phyloP scores from a whole-genome alignment of 495 filamentous ascomycete genomes.

The Cercophora scortea region DNA sequence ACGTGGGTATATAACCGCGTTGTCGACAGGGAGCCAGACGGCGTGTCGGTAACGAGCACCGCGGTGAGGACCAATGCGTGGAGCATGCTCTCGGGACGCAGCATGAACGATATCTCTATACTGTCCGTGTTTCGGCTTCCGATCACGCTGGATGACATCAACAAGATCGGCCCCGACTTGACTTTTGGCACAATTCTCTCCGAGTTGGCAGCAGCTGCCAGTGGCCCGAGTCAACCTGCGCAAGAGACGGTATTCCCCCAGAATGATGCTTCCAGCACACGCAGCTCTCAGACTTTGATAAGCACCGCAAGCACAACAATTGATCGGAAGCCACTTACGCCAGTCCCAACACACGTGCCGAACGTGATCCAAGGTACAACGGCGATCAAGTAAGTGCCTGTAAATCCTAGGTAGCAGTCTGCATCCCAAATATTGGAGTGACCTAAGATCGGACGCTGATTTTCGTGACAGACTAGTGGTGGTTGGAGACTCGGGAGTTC shows the following conservation, averaged over 20 bases:
- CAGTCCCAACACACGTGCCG: too few species aligned
- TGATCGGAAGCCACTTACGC: too few species aligned
- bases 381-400: too few species aligned
- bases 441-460: too few species aligned
- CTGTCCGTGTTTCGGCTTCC: conserved; percentile 2
- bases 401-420: too few species aligned
- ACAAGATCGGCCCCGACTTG: not conserved
- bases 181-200: not conserved
- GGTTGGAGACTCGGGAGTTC: not conserved
- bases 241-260: not conserved
- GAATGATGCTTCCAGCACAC: not conserved
- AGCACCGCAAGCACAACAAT: too few species aligned
- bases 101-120: conserved; percentile 3
- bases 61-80: not conserved
- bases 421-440: too few species aligned
- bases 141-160: conserved; percentile 1
- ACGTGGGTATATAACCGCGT: conserved; percentile 1
- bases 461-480: not conserved
- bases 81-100: not conserved
- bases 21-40: not conserved
- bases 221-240: not conserved
- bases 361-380: too few species aligned
- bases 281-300: too few species aligned
- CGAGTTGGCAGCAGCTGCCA: not conserved
- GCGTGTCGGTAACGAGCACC: not conserved